These are phyloP conservation scores for Mikania micrantha DNA, from an alignment of 129 eudicot genomes.

Conservation along the genomic window DNA sequence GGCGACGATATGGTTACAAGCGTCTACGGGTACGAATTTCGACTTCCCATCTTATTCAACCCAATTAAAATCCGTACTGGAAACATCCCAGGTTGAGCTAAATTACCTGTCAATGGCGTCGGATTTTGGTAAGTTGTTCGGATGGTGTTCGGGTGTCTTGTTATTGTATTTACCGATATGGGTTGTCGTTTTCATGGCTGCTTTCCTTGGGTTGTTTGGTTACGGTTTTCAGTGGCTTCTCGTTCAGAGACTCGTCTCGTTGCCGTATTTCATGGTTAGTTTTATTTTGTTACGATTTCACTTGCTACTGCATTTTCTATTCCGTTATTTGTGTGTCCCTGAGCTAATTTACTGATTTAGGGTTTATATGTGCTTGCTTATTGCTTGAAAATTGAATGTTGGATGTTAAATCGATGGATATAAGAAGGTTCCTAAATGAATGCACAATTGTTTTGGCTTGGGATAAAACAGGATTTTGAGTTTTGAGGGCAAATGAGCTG, in stretches of 20 bases:
- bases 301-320: not conserved
- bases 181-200: conserved; percentile 45
- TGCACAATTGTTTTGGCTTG: not conserved
- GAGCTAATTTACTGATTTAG: not conserved
- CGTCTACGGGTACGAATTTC: conserved; percentile 58
- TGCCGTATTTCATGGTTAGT: conserved; percentile 63
- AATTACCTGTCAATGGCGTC: conserved; percentile 52
- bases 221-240: conserved; percentile 69
- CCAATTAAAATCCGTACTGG: conserved; percentile 37
- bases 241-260: conserved; percentile 28
- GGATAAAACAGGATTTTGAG: not conserved
- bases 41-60: conserved; percentile 59
- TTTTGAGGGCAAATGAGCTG: not conserved
- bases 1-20: conserved; percentile 49
- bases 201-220: conserved; percentile 51
- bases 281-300: not conserved
- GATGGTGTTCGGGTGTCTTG: conserved; percentile 60
- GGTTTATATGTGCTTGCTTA: not conserved
- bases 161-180: conserved; percentile 38
- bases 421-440: not conserved
- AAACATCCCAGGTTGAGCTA: conserved; percentile 44
- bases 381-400: not conserved
- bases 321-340: not conserved
- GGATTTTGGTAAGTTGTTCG: conserved; percentile 56
- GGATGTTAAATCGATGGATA: not conserved